Evolutionary conservation across 495 filamentous ascomycete species (phyloP), one percentile per base, ranked within the genome.

Genomic region (Sordaria brevicollis): DNA sequence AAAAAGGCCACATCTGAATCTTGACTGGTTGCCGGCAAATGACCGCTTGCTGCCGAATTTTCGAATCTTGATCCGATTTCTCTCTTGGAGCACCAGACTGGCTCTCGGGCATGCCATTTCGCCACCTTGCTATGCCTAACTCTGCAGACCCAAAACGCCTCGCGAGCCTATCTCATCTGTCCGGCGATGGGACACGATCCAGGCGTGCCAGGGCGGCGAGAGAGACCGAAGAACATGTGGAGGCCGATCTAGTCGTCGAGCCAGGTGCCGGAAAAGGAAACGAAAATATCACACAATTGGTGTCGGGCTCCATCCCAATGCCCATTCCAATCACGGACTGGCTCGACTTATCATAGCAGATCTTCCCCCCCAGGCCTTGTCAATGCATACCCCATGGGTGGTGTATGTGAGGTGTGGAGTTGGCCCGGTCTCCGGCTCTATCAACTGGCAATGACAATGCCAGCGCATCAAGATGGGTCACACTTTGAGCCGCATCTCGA

Each of bases 371-470:
- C 78, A 78, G 77, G 76, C 71, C n/a, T 29, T 62, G 29, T 62
- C 71, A 77, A 80, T 80, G 80, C 80, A 81, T 80, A 78, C 79
- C 81, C 74, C 77, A 81, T 83, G 82, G 82, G 82, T 79, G 76
- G 49, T 62, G 49, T 62, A 62, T 62, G 49, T 62, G 49, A 31
- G 83, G 82, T 81, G 85, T 87, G 85, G 85, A 86, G 83, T 82
- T 86, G 82, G 79, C 83, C 83, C 84, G 85, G 84, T 84, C 85
- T 82, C 86, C 80, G 77, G 72, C 81, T 87, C 82, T 86, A 88
- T 86, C 83, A 84, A 92, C 90, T 95, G 92, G 93, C 85, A 87
- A 88, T 83, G 86, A 91, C 84, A 84, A 89, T 90, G 93, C 93
- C 93, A 97, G 85, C 93, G 88, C 93, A 97, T 93, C 93, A 92